Evolutionary conservation across 2,329 filamentous ascomycete species (phyloP), one percentile per base, ranked within the genome.

Genomic region (Aspergillus sp.): DNA sequence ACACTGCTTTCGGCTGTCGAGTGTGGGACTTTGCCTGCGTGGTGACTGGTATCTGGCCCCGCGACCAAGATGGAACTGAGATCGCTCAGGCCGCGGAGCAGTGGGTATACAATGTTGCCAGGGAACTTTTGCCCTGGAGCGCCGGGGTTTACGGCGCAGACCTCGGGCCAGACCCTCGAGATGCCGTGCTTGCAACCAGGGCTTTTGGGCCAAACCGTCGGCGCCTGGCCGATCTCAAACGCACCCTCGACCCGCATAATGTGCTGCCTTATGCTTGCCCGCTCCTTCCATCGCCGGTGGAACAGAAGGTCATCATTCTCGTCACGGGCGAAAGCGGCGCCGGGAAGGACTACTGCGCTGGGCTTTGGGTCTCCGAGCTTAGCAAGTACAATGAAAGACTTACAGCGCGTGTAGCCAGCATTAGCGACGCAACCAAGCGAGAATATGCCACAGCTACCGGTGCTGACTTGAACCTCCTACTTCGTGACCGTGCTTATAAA

Each of bases 11-110:
- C 42, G 79, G 81, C 36, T 82, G 75, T 65, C 76, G 81, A 61
- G 71, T 79, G 57, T 85, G 80, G 81, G 70, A 78, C 29, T 84
- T 76, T 64, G 81, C 80, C 37, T 85, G 81, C 51, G 77, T 84
- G 5, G 56, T 85, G 34, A 84, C 80, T 5, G 80, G 77, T 27
- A 74, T 82, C 45, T 85, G 81, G 81, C 67, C 68, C 2, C 75
- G 78, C 11, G 66, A 75, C 7, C 57, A 77, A 59, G 77, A 81
- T 49, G 69, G 58, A 35, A 74, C 68, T 0, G 59, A 66, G 37
- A 33, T 49, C 8, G 66, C 74, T 48, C 63, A 46, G 47, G 56
- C 56, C 43, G 67, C 61, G 2, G 56, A 76, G 4, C 43, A 55
- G 5, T 85, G 81, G 81, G 81, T 83, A 12, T 83, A 84, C 55